Base-by-base conservation (phyloP, 768 basidiomycete genomes). In the Leccinum arenicola region DNA sequence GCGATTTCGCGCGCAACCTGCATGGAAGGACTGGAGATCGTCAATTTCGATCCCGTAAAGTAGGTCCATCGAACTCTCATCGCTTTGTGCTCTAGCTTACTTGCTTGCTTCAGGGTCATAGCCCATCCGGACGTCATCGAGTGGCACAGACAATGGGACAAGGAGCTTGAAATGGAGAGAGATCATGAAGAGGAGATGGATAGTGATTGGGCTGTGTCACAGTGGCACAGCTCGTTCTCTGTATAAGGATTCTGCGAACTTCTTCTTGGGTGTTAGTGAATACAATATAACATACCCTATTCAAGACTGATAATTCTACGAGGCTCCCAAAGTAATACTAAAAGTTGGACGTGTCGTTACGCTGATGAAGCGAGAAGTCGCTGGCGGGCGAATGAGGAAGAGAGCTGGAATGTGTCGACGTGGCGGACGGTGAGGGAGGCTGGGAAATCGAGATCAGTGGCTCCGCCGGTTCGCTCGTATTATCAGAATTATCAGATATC, bases 1-100 rank as follows among this genome's bases (percentile, higher is more conserved):
- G 70, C 72, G 9, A 70, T 77, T 49, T 79, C 78, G 7, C 74
- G 77, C 15, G 77, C 78, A 19, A 78, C 76, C 0, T 64, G 70
- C 19, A 70, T 78, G 68, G 76, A 78, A 11, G 76, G 76, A 3
- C 64, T 78, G 6, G 77, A 78, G 50, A 70, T 78, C 10, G 54
- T 73, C 54, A 66, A 74, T 51, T 78, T 78, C 51, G 68, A 74
- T 21, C 66, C 71, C 1, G 65, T 55, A 43, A 78, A 62, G 73
- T 75, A 62, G 14, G 69, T 62, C 15, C 8, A 50, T 25, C 9
- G 21, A 35, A 14, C 4, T 35, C 27, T 49, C 23, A 10, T 35
- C 2, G n/a, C 12, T 51, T 25, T 8, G 11, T 43, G 4, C 25
- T 2, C 49, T 51, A 51, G 60, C 50, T 61, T 43, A 62, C 47